Evolutionary conservation across 176 grass and related monocot species (phyloP).

Genomic region (Secale cereale): DNA sequence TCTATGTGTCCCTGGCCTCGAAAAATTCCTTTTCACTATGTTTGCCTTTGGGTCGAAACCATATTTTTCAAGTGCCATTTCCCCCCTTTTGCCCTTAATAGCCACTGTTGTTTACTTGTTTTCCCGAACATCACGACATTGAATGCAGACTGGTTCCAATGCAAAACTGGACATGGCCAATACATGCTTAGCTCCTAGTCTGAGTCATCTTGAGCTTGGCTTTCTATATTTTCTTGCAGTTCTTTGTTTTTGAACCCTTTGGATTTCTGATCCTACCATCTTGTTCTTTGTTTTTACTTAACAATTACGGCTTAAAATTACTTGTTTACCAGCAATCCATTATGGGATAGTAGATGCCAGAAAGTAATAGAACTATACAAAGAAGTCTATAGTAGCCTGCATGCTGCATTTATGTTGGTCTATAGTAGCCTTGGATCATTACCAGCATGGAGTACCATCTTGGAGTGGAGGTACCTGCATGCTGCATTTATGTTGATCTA

Average conservation of each 20-base stretch:
- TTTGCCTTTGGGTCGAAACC: neutral
- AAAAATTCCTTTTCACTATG: neutral
- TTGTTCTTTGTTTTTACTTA: neutral
- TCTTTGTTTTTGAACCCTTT: neutral
- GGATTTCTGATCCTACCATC: neutral
- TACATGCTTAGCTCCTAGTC: neutral
- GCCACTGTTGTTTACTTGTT: neutral
- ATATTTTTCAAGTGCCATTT: neutral
- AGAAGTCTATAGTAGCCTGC: neutral
- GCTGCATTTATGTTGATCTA: neutral
- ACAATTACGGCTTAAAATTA: neutral
- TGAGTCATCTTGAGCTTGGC: neutral
- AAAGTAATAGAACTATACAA: neutral
- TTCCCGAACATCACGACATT: neutral
- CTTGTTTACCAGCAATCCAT: conserved; percentile 1
- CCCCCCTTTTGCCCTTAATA: neutral
- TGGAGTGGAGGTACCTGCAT: too few relatives aligned
- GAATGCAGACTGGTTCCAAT: neutral
- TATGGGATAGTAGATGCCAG: neutral
- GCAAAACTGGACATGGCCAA: neutral
- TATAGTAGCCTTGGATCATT: neutral
- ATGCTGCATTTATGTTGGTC: neutral
- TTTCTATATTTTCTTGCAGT: neutral
- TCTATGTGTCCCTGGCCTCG: neutral
- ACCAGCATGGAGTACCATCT: neutral